Base-by-base conservation (phyloP, 441 rosid genomes). In the Croton laevigatus region DNA sequence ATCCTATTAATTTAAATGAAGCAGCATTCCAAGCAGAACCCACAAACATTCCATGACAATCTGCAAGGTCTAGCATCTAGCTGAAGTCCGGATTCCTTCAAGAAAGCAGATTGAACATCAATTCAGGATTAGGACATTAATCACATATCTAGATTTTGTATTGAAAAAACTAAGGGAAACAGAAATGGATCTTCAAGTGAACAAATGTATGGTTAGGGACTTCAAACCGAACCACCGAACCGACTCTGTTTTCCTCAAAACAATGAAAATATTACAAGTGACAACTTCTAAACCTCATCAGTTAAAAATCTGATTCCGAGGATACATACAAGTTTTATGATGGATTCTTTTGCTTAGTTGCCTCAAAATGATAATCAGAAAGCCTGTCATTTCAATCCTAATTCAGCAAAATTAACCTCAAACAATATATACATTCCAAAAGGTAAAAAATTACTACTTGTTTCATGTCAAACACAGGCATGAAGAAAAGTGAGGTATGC, bases 21-120 rank as follows among this genome's bases (percentile, higher is more conserved):
- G 45, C 66, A 79, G 64, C 61, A 62, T 69, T 66, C 78, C 73
- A 36, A 73, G 72, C 69, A 49, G 76, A 78, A 78, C 55, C 62
- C 36, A 71, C 8, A 57, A 72, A 61, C 65, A 53, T 20, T 68
- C 27, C 8, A 69, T 78, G 69, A 73, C 38, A 58, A 72, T 72
- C 73, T 53, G 44, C 71, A 64, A 51, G 60, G 55, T 46, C 66
- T 48, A 36, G 65, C 66, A 70, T 70, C 59, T 46, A 77, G 57
- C 27, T 58, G 42, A 55, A 44, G 14, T 23, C 71, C 71, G 20
- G 52, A 65, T 60, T 17, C 64, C 72, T 27, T 57, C 49, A 67
- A 45, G 10, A 58, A 40, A n/a, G 17, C 53, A 27, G 6, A 32
- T 27, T 3, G 19, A 32, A n/a, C 27, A 59, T 57, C 34, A 46